phyloP scores from a whole-genome alignment of 148 eudicot species.

The Nepenthes gracilis region DNA sequence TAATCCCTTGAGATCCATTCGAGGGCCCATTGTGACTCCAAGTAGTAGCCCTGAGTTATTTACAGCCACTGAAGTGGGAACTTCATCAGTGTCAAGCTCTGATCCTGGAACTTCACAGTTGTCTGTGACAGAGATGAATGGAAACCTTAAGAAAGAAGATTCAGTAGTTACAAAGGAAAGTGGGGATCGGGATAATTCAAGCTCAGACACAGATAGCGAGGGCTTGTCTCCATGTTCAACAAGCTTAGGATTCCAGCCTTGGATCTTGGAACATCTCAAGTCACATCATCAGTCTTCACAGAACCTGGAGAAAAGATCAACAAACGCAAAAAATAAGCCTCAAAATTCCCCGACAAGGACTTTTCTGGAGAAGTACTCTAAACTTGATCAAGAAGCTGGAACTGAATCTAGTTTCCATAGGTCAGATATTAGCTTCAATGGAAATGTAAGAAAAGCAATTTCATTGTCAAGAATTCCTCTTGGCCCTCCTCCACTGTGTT shows the following conservation, averaged over 20 bases:
- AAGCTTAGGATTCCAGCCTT: slow-evolving; percentile 67
- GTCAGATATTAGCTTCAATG: slow-evolving; percentile 1
- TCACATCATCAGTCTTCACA: slow-evolving; percentile 31
- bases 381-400: slow-evolving; percentile 42
- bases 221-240: slow-evolving; percentile 51
- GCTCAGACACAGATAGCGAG: slow-evolving; percentile 66
- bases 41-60: slow-evolving; percentile 82
- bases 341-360: slow-evolving; percentile 29
- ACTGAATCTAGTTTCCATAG: not conserved
- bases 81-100: slow-evolving; percentile 84
- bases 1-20: slow-evolving; percentile 19
- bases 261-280: slow-evolving; percentile 51
- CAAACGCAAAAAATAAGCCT: slow-evolving; percentile 5
- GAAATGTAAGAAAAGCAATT: slow-evolving; percentile 71
- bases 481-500: slow-evolving; percentile 80
- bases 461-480: slow-evolving; percentile 48
- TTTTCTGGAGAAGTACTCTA: slow-evolving; percentile 33
- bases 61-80: slow-evolving; percentile 83
- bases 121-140: slow-evolving; percentile 26
- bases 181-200: slow-evolving; percentile 24
- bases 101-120: slow-evolving; percentile 81
- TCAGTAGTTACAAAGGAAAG: slow-evolving; percentile 24
- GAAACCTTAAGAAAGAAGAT: slow-evolving; percentile 36
- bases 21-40: slow-evolving; percentile 83
- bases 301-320: slow-evolving; percentile 24